Evolutionary conservation across 1,284 basidiomycete species (phyloP).

Genomic region (Gymnopus androsaceus): DNA sequence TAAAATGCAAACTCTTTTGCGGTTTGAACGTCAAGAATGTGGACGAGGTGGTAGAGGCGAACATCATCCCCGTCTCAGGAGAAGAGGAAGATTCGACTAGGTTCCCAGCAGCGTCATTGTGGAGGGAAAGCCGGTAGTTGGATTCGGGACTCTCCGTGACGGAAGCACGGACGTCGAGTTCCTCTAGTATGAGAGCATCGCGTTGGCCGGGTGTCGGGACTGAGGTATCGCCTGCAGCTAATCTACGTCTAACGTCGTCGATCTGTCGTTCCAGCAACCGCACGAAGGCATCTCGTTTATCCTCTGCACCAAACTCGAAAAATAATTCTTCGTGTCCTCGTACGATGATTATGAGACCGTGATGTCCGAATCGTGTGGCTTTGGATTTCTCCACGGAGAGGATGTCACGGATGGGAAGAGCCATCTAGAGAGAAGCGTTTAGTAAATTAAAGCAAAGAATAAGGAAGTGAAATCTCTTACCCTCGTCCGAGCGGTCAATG

Average conservation of each 20-base stretch:
- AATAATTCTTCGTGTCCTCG: conserved; percentile 97
- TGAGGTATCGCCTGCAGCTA: conserved; percentile 42
- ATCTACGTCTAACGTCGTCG: conserved; percentile 64
- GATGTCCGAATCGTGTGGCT: conserved; percentile 86
- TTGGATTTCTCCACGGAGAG: conserved; percentile 83
- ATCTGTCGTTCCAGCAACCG: conserved; percentile 77
- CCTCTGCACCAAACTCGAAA: conserved; percentile 85
- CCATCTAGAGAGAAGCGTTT: conserved; percentile 67
- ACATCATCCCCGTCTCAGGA: too few relatives aligned
- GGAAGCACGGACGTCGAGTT: conserved; percentile 48
- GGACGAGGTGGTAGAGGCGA: conserved; percentile 88
- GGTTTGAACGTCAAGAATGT: conserved; percentile 96
- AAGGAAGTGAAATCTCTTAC: conserved; percentile 44
- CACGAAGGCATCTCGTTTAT: conserved; percentile 78
- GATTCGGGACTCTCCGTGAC: background rate
- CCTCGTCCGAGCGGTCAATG: conserved; percentile 74
- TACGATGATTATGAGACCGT: conserved; percentile 87
- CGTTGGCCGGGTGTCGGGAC: conserved; percentile 51
- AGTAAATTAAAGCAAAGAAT: background rate
- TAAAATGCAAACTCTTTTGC: conserved; percentile 79
- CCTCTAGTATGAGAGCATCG: conserved; percentile 74
- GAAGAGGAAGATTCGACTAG: conserved; percentile 73
- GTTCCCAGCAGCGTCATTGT: conserved; percentile 13
- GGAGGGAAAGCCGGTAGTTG: conserved; percentile 12
- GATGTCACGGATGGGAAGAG: conserved; percentile 88